Base-by-base conservation (phyloP, 192 early-diverging fungal genomes). In the Thoreauomyces humboldtii region DNA sequence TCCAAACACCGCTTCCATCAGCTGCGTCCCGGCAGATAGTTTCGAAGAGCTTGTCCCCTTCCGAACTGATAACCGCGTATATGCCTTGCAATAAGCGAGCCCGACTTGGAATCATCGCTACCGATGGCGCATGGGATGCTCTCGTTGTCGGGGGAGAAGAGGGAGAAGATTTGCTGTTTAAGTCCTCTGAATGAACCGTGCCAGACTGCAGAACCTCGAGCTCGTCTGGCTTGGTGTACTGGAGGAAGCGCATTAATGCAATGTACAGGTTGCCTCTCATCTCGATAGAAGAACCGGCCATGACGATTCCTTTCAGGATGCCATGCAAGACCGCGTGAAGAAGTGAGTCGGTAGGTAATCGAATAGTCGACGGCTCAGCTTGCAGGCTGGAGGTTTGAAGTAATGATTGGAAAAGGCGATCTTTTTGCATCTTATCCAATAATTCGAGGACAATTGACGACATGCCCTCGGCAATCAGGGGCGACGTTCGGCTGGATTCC, bases 261-360 rank as follows among this genome's bases (percentile, higher is more conserved):
- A 85, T 79, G 68, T 96, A 94, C 22, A 92, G 71, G 66, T 92
- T 92, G 46, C 90, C 91, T 4, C 94, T 83, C 52, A 88, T 66
- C 35, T 66, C 71, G 22, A 81, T 67, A 11, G 88, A 77, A 7
- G 80, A 72, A 1, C 86, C 85, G 0, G 83, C 65, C 17, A 76
- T 77, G 37, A 85, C 60, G 25, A 88, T 87, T 4, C 86, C 81
- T 11, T 70, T 78, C 45, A 92, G 72, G 25, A 93, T 77, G 11
- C 76, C 76, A 6, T 62, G 63, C 53, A 83, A 45, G 33, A 76
- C 69, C 2, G 35, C 70, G 28, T 70, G 68, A 19, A 74, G 72
- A 25, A 69, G 34, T 4, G 74, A 51, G 27, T 80, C 78, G 7
- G 64, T 51, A 5, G 71, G 68, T n/a, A 70, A 54, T 32, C 73